phyloP scores from a whole-genome alignment of 2,329 filamentous ascomycete genomes.

The Talaromyces sp. region DNA sequence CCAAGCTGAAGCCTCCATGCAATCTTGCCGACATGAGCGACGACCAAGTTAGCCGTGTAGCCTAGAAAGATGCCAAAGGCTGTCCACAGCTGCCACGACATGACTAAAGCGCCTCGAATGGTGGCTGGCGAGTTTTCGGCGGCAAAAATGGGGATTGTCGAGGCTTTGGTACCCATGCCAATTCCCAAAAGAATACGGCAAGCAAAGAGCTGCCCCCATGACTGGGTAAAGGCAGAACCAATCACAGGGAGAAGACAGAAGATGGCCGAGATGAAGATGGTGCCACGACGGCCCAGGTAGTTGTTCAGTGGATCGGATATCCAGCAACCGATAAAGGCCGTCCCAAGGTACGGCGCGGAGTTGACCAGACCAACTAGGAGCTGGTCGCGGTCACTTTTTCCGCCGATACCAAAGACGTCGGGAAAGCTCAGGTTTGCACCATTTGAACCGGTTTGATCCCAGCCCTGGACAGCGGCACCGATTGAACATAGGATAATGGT shows the following conservation, averaged over 20 bases:
- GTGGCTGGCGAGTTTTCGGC: constrained; percentile 52
- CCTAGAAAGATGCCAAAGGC: constrained; percentile 64
- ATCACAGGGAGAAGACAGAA: constrained; percentile 65
- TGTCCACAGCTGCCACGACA: constrained; percentile 51
- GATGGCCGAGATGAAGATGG: constrained; percentile 59
- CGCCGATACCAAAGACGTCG: constrained; percentile 39
- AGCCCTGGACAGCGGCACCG: constrained; percentile 49
- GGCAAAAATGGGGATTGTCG: constrained; percentile 52
- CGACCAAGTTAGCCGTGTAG: constrained; percentile 59
- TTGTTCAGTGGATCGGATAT: constrained; percentile 43
- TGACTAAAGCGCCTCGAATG: constrained; percentile 53
- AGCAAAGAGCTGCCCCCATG: constrained; percentile 54
- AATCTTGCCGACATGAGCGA: constrained; percentile 54
- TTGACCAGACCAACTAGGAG: constrained; percentile 66
- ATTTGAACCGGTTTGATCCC: constrained; percentile 51
- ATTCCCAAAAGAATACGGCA: constrained; percentile 54
- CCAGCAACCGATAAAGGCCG: constrained; percentile 55
- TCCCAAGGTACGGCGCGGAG: constrained; percentile 50
- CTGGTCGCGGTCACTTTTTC: constrained; percentile 40
- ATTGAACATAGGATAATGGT: constrained; percentile 50
- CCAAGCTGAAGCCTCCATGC: constrained; percentile 61
- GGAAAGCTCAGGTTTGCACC: constrained; percentile 51
- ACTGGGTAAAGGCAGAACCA: constrained; percentile 57
- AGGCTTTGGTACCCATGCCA: constrained; percentile 58
- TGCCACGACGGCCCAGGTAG: constrained; percentile 49